Evolutionary conservation across 164 flowering plant species (phyloP).

Genomic region (Piper betle): DNA sequence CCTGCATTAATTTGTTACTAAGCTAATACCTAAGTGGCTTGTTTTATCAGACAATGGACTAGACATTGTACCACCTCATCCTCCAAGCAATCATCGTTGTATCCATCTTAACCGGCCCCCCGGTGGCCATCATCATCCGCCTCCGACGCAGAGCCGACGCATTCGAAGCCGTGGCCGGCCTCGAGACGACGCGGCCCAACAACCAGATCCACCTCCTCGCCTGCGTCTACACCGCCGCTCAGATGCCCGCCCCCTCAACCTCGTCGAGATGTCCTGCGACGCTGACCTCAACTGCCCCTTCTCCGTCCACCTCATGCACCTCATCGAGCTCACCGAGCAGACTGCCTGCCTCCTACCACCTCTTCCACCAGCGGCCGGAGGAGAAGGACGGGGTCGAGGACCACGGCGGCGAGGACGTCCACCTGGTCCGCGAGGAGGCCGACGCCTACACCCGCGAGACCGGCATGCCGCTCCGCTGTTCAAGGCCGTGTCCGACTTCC

Average conservation of each 20-base stretch:
- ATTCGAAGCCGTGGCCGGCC: background rate
- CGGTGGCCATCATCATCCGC: background rate
- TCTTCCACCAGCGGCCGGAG: conserved; percentile 45
- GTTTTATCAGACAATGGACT: background rate
- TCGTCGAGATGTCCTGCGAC: conserved; percentile 1
- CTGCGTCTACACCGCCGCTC: conserved; percentile 1
- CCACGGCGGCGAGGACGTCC: conserved; percentile 52
- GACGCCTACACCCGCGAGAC: conserved; percentile 37
- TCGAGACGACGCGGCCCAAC: background rate
- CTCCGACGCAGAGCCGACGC: background rate
- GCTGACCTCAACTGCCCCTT: background rate
- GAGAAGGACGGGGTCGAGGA: conserved; percentile 46
- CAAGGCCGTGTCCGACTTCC: conserved; percentile 32
- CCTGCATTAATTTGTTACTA: no score
- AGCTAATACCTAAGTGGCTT: no score
- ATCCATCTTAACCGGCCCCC: background rate
- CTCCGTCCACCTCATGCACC: background rate
- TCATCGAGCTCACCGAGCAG: conserved; percentile 6
- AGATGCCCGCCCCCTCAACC: background rate
- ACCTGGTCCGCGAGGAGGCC: conserved; percentile 37
- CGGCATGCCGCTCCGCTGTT: conserved; percentile 23
- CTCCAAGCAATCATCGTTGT: background rate
- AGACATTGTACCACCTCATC: background rate
- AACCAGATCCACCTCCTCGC: conserved; percentile 8
- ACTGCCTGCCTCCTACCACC: conserved; percentile 11